Percentiles rank a stretch among this genome's conserved stretches.
Conservation (phyloP, 2,329 filamentous ascomycete species). For the Hirsutella minnesotensis region DNA sequence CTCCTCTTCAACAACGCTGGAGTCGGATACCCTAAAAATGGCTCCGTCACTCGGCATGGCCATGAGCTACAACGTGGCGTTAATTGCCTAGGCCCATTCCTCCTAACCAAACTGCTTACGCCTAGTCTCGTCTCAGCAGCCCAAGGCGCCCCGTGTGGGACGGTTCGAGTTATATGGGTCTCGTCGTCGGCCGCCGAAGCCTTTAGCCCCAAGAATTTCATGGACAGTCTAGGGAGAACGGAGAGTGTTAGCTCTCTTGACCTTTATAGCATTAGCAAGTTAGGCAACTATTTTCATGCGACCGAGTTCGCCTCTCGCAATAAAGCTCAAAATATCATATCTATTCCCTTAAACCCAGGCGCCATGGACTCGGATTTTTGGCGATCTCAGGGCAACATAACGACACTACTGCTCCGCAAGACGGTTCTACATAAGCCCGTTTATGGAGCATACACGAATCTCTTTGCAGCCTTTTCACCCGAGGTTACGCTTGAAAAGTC, state of each 20-base stretch:
- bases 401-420: conserved; percentile 7
- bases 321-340: conserved; percentile 16
- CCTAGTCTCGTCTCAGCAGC: conserved; percentile 13
- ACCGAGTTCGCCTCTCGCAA: conserved; percentile 17
- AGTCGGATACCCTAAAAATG: conserved; percentile 24
- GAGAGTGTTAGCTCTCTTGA: neutral
- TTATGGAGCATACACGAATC: conserved; percentile 34
- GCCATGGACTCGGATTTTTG: conserved; percentile 26
- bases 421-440: conserved; percentile 14
- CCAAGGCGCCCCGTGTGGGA: too few species aligned
- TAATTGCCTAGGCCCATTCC: conserved; percentile 28
- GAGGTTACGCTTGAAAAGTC: conserved; percentile 23
- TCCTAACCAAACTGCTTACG: conserved; percentile 25
- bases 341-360: conserved; percentile 25
- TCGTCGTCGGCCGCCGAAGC: neutral
- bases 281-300: conserved; percentile 18
- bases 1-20: conserved; percentile 31
- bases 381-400: conserved; percentile 13
- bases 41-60: conserved; percentile 8
- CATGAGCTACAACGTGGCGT: conserved; percentile 28
- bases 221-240: neutral
- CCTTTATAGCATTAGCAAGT: conserved; percentile 16
- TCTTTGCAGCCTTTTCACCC: conserved; percentile 33
- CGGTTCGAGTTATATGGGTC: too few species aligned
- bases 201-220: neutral